Base-by-base conservation (phyloP, 2,329 filamentous ascomycete genomes). In the Nemania sp. region DNA sequence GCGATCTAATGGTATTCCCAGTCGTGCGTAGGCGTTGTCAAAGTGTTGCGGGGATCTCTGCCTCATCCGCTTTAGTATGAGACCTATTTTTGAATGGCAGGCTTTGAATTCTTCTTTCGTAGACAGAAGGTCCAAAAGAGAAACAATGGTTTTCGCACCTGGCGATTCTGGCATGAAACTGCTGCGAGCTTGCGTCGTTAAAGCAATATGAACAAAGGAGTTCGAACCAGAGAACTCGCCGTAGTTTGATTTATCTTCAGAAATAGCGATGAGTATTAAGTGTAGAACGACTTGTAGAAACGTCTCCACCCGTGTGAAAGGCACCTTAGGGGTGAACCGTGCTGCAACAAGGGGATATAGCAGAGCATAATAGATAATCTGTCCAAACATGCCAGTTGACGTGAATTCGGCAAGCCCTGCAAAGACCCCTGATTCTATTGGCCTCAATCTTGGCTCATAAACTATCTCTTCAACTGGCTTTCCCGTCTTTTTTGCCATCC, bases 231-330 rank as follows among this genome's bases (percentile, higher is more conserved):
- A 82, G 60, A 83, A 81, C 1, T 80, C 78, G 74, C 85, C 82
- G 68, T 90, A 87, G 64, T 85, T 83, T 15, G 87, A 84, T 74
- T 87, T 85, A 75, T 98, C 96, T 80, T 98, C 96, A 2, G 92
- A 83, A 49, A 97, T 90, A 15, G 94, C 94, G 58, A 98, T 89
- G 47, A 98, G 87, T 3, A 93, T 86, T 11, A 99, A 85, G 79
- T 99, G 96, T 35, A 99, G 82, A 1, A 97, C 90, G 53, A 98
- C 92, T 76, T 98, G 95, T 35, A 98, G 82, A 80, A 97, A 98
- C 0, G 93, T 92, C 80, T 99, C 96, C 8, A 98, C 87, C 61
- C 96, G 89, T 1, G 94, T 97, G 11, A 87, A 85, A 8, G 93
- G 93, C 27, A 98, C 90, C 20, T 85, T 88, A 0, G 93, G 91